Evolutionary conservation across 768 basidiomycete species (phyloP).

Genomic region (Collybiopsis confluens): DNA sequence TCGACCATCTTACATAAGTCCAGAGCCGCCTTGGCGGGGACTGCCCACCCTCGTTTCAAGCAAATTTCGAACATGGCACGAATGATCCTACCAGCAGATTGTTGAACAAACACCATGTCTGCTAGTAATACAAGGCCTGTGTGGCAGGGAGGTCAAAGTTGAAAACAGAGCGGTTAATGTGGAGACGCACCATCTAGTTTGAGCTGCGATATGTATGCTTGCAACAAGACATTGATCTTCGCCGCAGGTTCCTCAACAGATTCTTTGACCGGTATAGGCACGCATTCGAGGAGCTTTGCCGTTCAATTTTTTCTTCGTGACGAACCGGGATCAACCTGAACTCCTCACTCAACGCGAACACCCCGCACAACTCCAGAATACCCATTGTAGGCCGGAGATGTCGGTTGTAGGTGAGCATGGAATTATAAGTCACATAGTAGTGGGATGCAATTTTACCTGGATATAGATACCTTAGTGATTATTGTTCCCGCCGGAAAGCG

Average conservation of each 20-base stretch:
- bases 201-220: conserved; percentile 90
- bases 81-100: conserved; percentile 93
- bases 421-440: conserved; percentile 92
- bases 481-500: too few relatives aligned
- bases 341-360: conserved; percentile 93
- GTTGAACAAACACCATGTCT: conserved; percentile 95
- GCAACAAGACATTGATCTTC: conserved; percentile 94
- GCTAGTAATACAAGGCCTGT: conserved; percentile 79
- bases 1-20: conserved; percentile 97
- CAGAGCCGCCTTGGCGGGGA: conserved; percentile 85
- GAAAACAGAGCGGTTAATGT: background rate
- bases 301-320: conserved; percentile 87
- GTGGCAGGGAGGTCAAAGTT: background rate
- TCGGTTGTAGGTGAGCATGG: conserved; percentile 96
- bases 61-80: conserved; percentile 98
- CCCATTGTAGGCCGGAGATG: conserved; percentile 87
- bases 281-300: conserved; percentile 84
- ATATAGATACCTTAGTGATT: too few relatives aligned
- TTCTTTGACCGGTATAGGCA: conserved; percentile 97
- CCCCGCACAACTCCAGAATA: conserved; percentile 86
- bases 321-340: conserved; percentile 90
- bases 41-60: conserved; percentile 96
- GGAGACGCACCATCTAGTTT: conserved; percentile 71
- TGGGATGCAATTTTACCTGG: conserved; percentile 77
- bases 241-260: conserved; percentile 93